phyloP scores from a whole-genome alignment of 169 alveolate species.

The Babesia ovata region DNA sequence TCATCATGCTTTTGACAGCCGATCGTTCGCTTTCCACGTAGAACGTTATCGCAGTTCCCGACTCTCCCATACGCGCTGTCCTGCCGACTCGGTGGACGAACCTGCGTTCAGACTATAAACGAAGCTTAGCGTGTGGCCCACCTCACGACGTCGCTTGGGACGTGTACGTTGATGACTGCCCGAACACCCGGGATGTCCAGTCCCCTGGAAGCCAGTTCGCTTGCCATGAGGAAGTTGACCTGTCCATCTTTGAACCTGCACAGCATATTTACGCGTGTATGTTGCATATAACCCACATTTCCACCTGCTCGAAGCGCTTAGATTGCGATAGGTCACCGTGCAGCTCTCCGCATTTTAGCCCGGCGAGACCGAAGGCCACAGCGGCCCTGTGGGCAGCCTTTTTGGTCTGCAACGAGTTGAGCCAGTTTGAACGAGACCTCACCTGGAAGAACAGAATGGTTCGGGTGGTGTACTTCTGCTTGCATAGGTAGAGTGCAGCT shows the following conservation, averaged over 20 bases:
- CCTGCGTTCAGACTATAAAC: conserved; percentile 66
- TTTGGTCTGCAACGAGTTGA: conserved; percentile 82
- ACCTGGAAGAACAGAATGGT: conserved; percentile 87
- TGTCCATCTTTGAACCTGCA: conserved; percentile 88
- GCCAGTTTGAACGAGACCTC: conserved; percentile 71
- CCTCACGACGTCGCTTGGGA: conserved; percentile 89
- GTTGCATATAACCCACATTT: conserved; percentile 42
- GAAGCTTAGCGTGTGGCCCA: background rate
- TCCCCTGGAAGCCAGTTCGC: conserved; percentile 95
- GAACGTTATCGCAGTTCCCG: conserved; percentile 89
- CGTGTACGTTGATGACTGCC: conserved; percentile 89
- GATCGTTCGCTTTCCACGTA: conserved; percentile 88
- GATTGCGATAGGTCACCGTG: conserved; percentile 93
- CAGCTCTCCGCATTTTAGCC: conserved; percentile 89
- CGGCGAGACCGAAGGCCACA: conserved; percentile 81
- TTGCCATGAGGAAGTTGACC: conserved; percentile 89
- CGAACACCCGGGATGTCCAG: conserved; percentile 89
- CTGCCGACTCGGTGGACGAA: conserved; percentile 94
- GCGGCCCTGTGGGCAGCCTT: conserved; percentile 88
- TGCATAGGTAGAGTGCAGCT: conserved; percentile 89
- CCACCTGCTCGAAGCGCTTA: conserved; percentile 90
- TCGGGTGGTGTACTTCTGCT: conserved; percentile 86
- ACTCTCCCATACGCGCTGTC: conserved; percentile 92
- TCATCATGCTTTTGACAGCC: conserved; percentile 76
- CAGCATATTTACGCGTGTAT: conserved; percentile 78